Evolutionary conservation across 2,329 filamentous ascomycete species (phyloP).

Genomic region (Hypomyces perniciosus): DNA sequence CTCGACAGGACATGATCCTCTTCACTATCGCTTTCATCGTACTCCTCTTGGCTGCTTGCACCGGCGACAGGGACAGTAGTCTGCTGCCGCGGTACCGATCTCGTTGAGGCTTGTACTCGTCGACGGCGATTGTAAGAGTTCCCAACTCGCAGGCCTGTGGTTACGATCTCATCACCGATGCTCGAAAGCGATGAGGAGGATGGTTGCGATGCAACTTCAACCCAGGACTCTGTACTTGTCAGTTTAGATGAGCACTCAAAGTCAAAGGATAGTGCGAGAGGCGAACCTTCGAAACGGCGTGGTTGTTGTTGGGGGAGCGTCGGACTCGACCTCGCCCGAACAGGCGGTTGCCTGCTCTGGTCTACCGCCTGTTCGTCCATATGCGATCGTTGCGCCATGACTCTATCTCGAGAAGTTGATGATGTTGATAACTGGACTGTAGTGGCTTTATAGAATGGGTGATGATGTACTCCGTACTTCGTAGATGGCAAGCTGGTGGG

Average conservation of each 20-base stretch:
- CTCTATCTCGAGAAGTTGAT: not conserved
- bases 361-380: constrained; percentile 2
- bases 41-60: constrained; percentile 84
- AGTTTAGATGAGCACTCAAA: constrained; percentile 6
- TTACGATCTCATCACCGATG: constrained; percentile 81
- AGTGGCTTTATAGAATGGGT: too few species aligned
- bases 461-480: not conserved
- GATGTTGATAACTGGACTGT: not conserved
- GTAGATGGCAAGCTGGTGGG: too few species aligned
- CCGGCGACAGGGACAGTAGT: constrained; percentile 37
- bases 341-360: constrained; percentile 3
- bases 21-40: constrained; percentile 88
- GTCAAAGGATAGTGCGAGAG: not conserved
- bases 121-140: constrained; percentile 58
- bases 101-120: constrained; percentile 31
- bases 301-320: constrained; percentile 21
- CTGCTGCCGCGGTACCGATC: constrained; percentile 33
- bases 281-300: constrained; percentile 33
- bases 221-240: constrained; percentile 73
- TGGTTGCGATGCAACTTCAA: constrained; percentile 87
- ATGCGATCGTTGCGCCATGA: constrained; percentile 3
- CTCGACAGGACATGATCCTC: constrained; percentile 63
- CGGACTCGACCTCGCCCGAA: constrained; percentile 6
- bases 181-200: constrained; percentile 91
- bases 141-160: constrained; percentile 75